Base-by-base conservation (phyloP, 257 asterid species). In the Euphrasia confusa region DNA sequence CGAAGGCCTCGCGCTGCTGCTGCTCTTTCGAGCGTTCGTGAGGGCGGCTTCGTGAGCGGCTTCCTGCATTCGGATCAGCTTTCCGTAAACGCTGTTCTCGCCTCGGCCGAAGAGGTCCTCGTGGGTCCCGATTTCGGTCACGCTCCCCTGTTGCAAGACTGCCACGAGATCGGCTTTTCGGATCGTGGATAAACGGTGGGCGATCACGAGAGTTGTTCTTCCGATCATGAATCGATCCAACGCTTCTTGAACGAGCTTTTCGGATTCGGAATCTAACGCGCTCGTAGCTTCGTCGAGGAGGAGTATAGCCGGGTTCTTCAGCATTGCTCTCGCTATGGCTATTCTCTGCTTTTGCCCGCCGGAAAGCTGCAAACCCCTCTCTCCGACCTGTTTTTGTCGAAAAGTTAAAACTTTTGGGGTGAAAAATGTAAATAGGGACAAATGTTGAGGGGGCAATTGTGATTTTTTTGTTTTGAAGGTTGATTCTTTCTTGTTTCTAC, bases 311-410 rank as follows among this genome's bases (percentile, higher is more conserved):
- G 97, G 96, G 11, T 83, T 90, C 72, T 85, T 90, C 14, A 90
- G 90, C 95, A 90, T 90, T 27, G 97, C 96, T 63, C 97, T 79
- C 5, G 97, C 96, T 55, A 90, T 87, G 4, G 96, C 97, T 39
- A 90, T 80, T 68, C 97, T 80, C 80, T 90, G 97, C 78, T 90
- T 90, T 60, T 90, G 97, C 39, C 97, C 97, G 47, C 97, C 97
- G 0, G 97, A 90, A 14, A 90, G 84, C 63, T 90, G 97, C 77
- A 90, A 55, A 10, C 97, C 97, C 61, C 95, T 80, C 75, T 87
- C 97, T 57, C 97, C 96, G 1, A 90, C 81, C 81, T 76, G 71
- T 4, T 61, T 24, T 49, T 35, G 37, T 68, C 13, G 33, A 1
- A 1, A 3, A 17, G 5, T 52, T 5, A 3, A 48, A n/a, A 14